Percentiles rank a stretch among this genome's conserved stretches.
Evolutionary conservation across 2,329 filamentous ascomycete species (phyloP).

Genomic region (Chlorencoelia australis): DNA sequence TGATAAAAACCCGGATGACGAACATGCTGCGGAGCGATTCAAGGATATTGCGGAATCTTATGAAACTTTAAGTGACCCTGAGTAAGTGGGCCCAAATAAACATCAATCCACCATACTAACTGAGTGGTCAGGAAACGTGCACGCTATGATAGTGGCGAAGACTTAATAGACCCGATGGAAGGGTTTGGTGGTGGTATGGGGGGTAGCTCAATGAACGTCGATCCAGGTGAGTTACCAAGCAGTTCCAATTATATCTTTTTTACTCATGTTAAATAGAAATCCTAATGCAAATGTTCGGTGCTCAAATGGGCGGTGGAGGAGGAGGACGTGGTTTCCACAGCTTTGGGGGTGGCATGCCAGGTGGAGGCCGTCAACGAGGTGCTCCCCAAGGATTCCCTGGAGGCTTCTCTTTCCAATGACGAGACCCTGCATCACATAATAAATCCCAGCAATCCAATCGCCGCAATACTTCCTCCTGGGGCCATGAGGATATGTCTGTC

Average conservation of each 20-base stretch:
- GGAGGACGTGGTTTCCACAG: slow-evolving; percentile 39
- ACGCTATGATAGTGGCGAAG: slow-evolving; percentile 84
- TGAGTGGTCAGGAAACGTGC: slow-evolving; percentile 59
- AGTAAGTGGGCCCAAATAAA: slow-evolving; percentile 47
- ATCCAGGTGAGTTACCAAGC: slow-evolving; percentile 15
- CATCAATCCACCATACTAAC: slow-evolving; percentile 28
- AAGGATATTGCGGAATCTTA: slow-evolving; percentile 98
- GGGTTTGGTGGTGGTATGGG: slow-evolving; percentile 54
- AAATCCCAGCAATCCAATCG: slow-evolving; percentile 7
- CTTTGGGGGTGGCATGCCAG: slow-evolving; percentile 42
- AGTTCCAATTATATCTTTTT: background rate
- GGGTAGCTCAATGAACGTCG: slow-evolving; percentile 34
- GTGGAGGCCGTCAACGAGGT: slow-evolving; percentile 21
- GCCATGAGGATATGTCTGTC: no score
- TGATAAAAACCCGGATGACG: slow-evolving; percentile 91
- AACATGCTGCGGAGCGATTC: slow-evolving; percentile 78
- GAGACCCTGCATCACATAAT: slow-evolving; percentile 19
- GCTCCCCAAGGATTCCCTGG: slow-evolving; percentile 34
- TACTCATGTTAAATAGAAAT: slow-evolving; percentile 17
- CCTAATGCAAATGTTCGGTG: slow-evolving; percentile 28
- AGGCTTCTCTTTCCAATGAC: slow-evolving; percentile 50
- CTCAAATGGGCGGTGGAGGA: slow-evolving; percentile 30
- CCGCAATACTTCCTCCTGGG: slow-evolving; percentile 1
- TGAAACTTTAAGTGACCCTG: slow-evolving; percentile 85
- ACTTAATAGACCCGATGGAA: slow-evolving; percentile 78